phyloP scores from a whole-genome alignment of 2,329 filamentous ascomycete species.

The Pseudogymnoascus sp. region DNA sequence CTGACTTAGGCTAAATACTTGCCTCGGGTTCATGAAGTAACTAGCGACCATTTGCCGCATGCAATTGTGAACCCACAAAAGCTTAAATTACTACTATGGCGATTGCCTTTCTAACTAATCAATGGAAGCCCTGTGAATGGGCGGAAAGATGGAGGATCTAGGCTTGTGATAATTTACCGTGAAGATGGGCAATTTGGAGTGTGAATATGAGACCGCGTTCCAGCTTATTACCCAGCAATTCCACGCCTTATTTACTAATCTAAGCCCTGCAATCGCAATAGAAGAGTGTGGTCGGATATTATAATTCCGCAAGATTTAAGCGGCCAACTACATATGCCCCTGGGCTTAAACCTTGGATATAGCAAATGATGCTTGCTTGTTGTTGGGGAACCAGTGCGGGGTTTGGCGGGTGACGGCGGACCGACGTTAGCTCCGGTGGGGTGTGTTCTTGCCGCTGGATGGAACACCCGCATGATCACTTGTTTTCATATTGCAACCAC shows the following conservation, averaged over 20 bases:
- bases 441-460: not conserved
- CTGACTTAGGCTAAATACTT: not conserved
- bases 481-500: not conserved
- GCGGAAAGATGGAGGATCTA: not conserved
- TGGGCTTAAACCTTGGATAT: not conserved
- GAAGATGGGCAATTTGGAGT: not conserved
- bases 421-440: not conserved
- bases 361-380: not conserved
- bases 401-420: not conserved
- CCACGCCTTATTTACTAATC: not conserved
- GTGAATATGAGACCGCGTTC: not conserved
- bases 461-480: not conserved
- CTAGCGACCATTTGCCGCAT: not conserved
- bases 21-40: not conserved
- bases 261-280: not conserved
- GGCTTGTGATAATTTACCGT: not conserved
- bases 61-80: not conserved
- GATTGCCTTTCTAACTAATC: not conserved
- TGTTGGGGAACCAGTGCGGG: not conserved
- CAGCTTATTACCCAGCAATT: not conserved
- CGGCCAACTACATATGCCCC: not conserved
- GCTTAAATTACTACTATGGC: not conserved
- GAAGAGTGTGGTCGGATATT: not conserved
- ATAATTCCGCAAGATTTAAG: slow-evolving; percentile 7
- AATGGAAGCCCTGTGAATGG: not conserved